These are phyloP conservation scores for Amanita jacksonii DNA, from an alignment of 768 basidiomycete species.

Conservation along the genomic window DNA sequence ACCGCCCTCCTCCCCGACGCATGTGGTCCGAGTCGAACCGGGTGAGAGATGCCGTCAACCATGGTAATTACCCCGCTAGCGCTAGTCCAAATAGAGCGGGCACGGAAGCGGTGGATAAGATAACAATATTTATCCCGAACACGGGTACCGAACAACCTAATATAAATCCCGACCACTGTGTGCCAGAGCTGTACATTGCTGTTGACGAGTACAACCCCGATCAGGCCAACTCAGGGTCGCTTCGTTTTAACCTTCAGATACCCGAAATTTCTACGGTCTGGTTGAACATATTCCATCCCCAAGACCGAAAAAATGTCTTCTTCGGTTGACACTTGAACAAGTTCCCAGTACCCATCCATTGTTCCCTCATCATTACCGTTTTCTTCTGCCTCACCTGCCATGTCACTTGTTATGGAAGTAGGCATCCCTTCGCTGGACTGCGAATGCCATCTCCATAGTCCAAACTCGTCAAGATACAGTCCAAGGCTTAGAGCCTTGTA, in stretches of 20 bases:
- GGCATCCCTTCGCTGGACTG: not conserved
- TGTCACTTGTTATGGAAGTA: not conserved
- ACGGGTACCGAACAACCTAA: too few species aligned
- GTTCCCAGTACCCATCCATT: slow-evolving; percentile 34
- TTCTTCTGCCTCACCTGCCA: slow-evolving; percentile 1
- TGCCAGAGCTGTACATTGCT: too few species aligned
- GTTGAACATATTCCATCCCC: slow-evolving; percentile 31
- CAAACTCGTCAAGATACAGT: slow-evolving; percentile 49
- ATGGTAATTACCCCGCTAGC: too few species aligned
- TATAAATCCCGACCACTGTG: too few species aligned
- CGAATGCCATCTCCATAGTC: slow-evolving; percentile 51
- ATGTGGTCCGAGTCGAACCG: too few species aligned
- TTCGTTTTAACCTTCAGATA: slow-evolving; percentile 9
- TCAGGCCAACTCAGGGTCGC: too few species aligned
- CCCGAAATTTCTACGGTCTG: slow-evolving; percentile 28
- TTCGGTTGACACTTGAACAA: slow-evolving; percentile 34
- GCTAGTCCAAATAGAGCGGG: too few species aligned
- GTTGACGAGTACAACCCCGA: too few species aligned
- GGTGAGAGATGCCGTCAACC: too few species aligned
- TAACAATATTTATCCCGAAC: too few species aligned
- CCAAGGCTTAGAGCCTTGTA: slow-evolving; percentile 33
- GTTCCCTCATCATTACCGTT: slow-evolving; percentile 1
- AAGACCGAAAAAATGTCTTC: slow-evolving; percentile 34
- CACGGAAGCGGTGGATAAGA: too few species aligned
- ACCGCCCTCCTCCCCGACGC: too few species aligned